Evolutionary conservation across 345 rosid genomes (phyloP).

Genomic region (Populus simonii): DNA sequence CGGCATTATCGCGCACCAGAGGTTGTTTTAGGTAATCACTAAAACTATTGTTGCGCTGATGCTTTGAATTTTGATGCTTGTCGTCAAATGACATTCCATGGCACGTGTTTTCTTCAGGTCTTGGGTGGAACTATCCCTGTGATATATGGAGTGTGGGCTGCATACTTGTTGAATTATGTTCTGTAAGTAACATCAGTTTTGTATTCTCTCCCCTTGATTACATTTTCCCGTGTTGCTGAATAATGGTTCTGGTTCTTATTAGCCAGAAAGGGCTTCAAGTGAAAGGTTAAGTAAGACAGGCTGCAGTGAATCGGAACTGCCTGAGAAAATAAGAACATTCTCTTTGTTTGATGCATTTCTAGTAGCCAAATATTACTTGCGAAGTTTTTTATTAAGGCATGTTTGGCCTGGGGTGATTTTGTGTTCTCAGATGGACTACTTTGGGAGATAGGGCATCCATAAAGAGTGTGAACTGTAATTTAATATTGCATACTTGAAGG

Average conservation of each 20-base stretch:
- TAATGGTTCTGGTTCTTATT: neutral
- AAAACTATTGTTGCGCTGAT: neutral
- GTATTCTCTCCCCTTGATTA: neutral
- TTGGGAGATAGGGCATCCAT: neutral
- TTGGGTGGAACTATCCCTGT: conserved; percentile 86
- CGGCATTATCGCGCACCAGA: conserved; percentile 85
- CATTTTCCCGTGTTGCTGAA: neutral
- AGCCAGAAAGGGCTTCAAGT: neutral
- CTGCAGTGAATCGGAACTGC: neutral
- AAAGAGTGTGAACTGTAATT: neutral
- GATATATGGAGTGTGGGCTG: conserved; percentile 83
- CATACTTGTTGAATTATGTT: conserved; percentile 76
- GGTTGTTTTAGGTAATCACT: conserved; percentile 60
- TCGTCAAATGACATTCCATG: neutral
- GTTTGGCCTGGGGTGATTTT: neutral
- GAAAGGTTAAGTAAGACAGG: neutral
- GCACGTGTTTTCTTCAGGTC: conserved; percentile 35
- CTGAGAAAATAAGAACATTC: neutral
- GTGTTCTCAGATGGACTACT: neutral
- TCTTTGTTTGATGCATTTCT: neutral
- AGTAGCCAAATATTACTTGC: neutral
- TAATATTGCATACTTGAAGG: neutral
- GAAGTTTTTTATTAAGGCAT: neutral
- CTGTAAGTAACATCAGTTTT: conserved; percentile 41
- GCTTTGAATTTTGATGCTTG: conserved; percentile 3